Conservation (phyloP, 2,329 filamentous ascomycete genomes). For the Coniochaeta sp. region DNA sequence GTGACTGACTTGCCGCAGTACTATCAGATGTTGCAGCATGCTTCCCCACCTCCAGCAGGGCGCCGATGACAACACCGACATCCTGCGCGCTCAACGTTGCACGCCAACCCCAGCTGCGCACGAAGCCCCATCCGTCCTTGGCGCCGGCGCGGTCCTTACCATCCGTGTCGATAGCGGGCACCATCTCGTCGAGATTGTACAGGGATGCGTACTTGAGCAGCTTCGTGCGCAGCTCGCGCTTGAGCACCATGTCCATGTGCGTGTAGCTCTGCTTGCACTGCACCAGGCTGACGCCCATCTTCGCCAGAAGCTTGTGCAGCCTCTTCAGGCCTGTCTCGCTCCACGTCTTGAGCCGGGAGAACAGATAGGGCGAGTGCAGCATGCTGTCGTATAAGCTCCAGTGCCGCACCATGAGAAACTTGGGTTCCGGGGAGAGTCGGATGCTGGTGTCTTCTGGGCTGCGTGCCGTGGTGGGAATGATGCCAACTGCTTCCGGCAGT, state of each 20-base stretch:
- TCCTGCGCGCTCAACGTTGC: slow-evolving; percentile 90
- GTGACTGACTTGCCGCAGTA: slow-evolving; percentile 19
- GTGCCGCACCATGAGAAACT: slow-evolving; percentile 85
- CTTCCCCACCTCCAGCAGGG: slow-evolving; percentile 85
- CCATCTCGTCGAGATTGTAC: slow-evolving; percentile 90
- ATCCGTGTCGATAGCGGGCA: slow-evolving; percentile 69
- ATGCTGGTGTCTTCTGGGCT: slow-evolving; percentile 91
- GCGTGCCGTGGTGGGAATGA: slow-evolving; percentile 81
- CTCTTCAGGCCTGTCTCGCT: slow-evolving; percentile 82
- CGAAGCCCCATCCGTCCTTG: slow-evolving; percentile 95
- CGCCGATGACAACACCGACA: slow-evolving; percentile 85
- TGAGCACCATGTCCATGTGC: slow-evolving; percentile 97
- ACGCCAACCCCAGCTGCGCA: slow-evolving; percentile 95
- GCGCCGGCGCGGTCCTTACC: slow-evolving; percentile 61
- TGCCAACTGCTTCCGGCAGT: slow-evolving; percentile 61
- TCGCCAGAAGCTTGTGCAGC: slow-evolving; percentile 88
- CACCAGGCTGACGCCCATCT: slow-evolving; percentile 92
- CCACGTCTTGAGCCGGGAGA: slow-evolving; percentile 89
- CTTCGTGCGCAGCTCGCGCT: slow-evolving; percentile 76
- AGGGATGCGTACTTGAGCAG: slow-evolving; percentile 86
- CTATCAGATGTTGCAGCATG: slow-evolving; percentile 30
- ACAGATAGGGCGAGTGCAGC: slow-evolving; percentile 93
- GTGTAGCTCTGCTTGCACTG: slow-evolving; percentile 95
- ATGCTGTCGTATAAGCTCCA: slow-evolving; percentile 99
- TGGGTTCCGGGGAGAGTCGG: slow-evolving; percentile 84